Evolutionary conservation across 371 early-diverging fungal genomes (phyloP), one percentile per base, ranked within the genome.

Genomic region (Syncephalastrum monosporum): DNA sequence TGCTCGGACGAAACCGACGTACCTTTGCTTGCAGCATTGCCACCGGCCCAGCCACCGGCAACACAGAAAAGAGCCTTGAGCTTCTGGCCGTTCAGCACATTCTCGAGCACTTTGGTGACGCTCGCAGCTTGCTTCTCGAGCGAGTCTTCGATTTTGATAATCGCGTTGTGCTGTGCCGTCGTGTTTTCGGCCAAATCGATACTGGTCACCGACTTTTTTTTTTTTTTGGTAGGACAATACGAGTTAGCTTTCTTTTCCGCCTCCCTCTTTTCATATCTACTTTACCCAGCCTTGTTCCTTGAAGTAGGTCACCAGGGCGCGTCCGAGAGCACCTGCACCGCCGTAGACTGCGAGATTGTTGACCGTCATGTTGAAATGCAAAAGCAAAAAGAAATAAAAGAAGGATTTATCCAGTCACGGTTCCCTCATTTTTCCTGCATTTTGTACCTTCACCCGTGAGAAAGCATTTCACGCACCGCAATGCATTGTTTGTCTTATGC

Each of bases 21-120:
- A 91, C 91, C 85, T 55, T 74, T 62, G 64, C 79, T 82, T 7
- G 79, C 79, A 21, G 93, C 87, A 63, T 91, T 93, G n/a, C 98
- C 98, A 43, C 96, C 96, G 29, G 90, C 92, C 95, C 96, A 98
- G 27, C 98, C 98, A 53, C 98, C 98, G 33, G 98, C 97, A 5
- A 93, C 96, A 68, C 93, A 94, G 42, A 98, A 68, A 46, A 98
- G 77, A 5, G 92, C 95, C 54, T 90, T 90, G 12, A 92, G 70
- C 57, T 91, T 87, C 45, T 65, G 53, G 14, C 59, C 75, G 3
- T 69, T 68, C 12, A 79, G 56, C 13, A 72, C 52, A 5, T 63
- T 59, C 1, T 61, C 55, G 19, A 87, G 62, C 10, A 68, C 63
- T 25, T 71, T 55, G 12, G 71, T 44, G 12, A 90, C 84, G 23